phyloP scores from a whole-genome alignment of 164 flowering plant genomes.

The Platanus orientalis region DNA sequence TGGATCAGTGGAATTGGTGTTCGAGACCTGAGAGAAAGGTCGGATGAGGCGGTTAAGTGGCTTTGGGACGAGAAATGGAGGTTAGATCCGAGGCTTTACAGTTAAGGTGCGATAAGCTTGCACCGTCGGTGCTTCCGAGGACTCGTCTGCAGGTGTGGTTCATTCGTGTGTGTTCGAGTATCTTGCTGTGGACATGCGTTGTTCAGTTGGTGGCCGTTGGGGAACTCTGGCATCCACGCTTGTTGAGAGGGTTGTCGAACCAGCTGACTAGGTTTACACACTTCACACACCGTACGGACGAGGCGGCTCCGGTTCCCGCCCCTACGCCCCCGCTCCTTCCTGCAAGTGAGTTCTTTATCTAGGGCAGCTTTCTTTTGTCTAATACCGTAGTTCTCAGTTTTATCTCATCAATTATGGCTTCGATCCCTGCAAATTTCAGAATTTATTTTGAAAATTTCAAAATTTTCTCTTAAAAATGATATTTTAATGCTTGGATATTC shows the following conservation, averaged over 20 bases:
- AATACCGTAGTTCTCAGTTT: neutral
- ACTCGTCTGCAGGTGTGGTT: conserved; percentile 82
- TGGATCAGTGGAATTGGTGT: neutral
- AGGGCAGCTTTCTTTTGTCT: neutral
- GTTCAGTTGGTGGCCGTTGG: conserved; percentile 84
- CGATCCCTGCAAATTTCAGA: neutral
- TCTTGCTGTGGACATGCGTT: conserved; percentile 85
- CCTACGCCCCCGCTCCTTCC: conserved; percentile 38
- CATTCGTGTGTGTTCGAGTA: conserved; percentile 77
- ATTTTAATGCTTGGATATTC: no score
- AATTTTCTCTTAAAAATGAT: no score
- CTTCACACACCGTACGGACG: conserved; percentile 25
- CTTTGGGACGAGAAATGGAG: conserved; percentile 48
- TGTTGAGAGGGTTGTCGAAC: conserved; percentile 31
- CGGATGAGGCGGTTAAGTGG: conserved; percentile 42
- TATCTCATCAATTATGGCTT: neutral
- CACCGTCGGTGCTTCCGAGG: conserved; percentile 32
- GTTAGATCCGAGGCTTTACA: conserved; percentile 56
- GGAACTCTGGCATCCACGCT: conserved; percentile 68
- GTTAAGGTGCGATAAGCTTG: conserved; percentile 38
- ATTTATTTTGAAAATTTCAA: neutral
- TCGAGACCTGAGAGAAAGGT: conserved; percentile 1
- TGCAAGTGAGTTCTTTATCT: conserved; percentile 43
- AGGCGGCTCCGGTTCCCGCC: conserved; percentile 6
- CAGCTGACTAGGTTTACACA: conserved; percentile 23